These are phyloP conservation scores for Pneumocystis jirovecii DNA, from an alignment of 1,139 yeast species.

Conservation along the genomic window DNA sequence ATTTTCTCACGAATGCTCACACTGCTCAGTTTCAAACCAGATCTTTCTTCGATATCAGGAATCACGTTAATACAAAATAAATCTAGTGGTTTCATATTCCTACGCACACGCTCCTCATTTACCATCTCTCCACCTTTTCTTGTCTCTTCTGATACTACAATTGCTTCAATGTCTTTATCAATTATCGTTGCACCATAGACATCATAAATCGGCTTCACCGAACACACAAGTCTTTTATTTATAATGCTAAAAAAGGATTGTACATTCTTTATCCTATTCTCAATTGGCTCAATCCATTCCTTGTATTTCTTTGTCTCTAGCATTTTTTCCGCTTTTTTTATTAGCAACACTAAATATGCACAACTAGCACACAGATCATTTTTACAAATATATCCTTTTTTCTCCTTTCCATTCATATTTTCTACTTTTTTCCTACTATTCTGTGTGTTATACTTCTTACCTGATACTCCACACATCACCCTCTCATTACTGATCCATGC, in stretches of 20 bases:
- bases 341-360: background rate
- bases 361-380: background rate
- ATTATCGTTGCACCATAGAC: conserved; percentile 89
- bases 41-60: conserved; percentile 33
- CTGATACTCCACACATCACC: conserved; percentile 67
- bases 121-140: conserved; percentile 57
- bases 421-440: background rate
- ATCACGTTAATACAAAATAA: conserved; percentile 55
- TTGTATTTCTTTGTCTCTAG: conserved; percentile 60
- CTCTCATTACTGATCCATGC: conserved; percentile 41
- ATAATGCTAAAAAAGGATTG: conserved; percentile 35
- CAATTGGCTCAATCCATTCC: conserved; percentile 48
- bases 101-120: conserved; percentile 45
- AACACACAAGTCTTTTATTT: conserved; percentile 31
- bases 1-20: conserved; percentile 36
- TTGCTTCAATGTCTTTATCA: conserved; percentile 57
- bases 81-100: conserved; percentile 39
- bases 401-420: background rate
- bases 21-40: conserved; percentile 62
- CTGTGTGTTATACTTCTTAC: conserved; percentile 20
- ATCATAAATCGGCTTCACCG: conserved; percentile 53
- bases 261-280: conserved; percentile 36
- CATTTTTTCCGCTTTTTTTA: conserved; percentile 37
- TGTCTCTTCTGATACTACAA: conserved; percentile 73
- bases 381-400: background rate